Percentiles rank a stretch among this genome's conserved stretches.
Conservation (phyloP, 441 rosid genomes). For the Pelargonium myrrhifolium region DNA sequence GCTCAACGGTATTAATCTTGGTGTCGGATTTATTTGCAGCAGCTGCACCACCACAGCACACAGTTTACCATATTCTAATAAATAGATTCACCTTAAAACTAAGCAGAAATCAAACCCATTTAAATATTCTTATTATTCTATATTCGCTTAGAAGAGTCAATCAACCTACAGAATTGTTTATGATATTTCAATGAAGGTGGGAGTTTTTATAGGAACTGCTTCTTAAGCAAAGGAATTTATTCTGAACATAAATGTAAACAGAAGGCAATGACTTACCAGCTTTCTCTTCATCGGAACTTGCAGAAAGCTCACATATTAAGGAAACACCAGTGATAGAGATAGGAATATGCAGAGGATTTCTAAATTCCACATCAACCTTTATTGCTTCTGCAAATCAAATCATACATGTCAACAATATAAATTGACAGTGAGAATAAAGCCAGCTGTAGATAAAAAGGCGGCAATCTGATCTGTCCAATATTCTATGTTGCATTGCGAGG, state of each 20-base stretch:
- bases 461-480: not conserved
- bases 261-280: slow-evolving; percentile 45
- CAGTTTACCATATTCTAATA: slow-evolving; percentile 8
- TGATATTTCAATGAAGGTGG: too few relatives aligned
- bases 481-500: not conserved
- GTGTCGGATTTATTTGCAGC: slow-evolving; percentile 35
- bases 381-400: slow-evolving; percentile 59
- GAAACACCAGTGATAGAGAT: slow-evolving; percentile 63
- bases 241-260: slow-evolving; percentile 7
- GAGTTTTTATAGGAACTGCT: too few relatives aligned
- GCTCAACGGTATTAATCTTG: slow-evolving; percentile 39
- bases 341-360: slow-evolving; percentile 72
- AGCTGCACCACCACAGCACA: slow-evolving; percentile 32
- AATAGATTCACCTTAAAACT: not conserved
- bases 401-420: not conserved
- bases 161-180: too few relatives aligned
- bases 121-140: too few relatives aligned
- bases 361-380: slow-evolving; percentile 63
- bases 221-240: too few relatives aligned
- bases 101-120: not conserved
- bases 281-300: slow-evolving; percentile 46
- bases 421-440: slow-evolving; percentile 1
- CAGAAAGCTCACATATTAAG: slow-evolving; percentile 69
- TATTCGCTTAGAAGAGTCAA: too few relatives aligned
- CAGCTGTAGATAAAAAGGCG: not conserved